Evolutionary conservation across 495 filamentous ascomycete species (phyloP).

Genomic region (Talaromyces ruber): DNA sequence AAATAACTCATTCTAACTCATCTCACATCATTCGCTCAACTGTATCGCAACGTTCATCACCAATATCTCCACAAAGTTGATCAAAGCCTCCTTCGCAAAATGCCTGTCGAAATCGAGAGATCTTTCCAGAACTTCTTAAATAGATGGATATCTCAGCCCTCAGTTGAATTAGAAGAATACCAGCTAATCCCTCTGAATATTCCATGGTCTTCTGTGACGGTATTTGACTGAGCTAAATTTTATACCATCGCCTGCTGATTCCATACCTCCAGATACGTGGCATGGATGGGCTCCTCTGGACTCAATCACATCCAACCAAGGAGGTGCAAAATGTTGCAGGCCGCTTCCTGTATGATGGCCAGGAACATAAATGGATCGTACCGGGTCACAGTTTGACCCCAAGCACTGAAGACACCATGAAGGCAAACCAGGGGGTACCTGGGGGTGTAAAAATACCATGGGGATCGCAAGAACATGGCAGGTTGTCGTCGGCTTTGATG

Average conservation of each 20-base stretch:
- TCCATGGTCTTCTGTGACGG: neutral
- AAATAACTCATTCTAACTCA: neutral
- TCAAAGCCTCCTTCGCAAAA: neutral
- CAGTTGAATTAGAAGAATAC: neutral
- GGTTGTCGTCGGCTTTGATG: neutral
- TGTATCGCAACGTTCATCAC: neutral
- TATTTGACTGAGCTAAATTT: neutral
- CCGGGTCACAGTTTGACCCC: neutral
- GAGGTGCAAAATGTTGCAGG: neutral
- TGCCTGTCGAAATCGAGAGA: neutral
- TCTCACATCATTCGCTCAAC: neutral
- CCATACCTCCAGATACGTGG: neutral
- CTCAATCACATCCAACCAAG: neutral
- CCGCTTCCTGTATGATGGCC: neutral
- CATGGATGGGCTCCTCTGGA: neutral
- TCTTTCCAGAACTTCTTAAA: neutral
- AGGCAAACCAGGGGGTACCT: neutral
- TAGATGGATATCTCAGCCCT: neutral
- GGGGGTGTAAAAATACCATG: neutral
- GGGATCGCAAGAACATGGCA: neutral
- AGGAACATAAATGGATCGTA: neutral
- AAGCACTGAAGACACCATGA: neutral
- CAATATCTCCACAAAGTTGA: neutral
- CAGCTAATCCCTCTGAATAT: neutral
- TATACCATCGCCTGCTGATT: neutral